These are phyloP conservation scores for Bruguiera sexangula DNA, from an alignment of 345 rosid species.

Conservation along the genomic window DNA sequence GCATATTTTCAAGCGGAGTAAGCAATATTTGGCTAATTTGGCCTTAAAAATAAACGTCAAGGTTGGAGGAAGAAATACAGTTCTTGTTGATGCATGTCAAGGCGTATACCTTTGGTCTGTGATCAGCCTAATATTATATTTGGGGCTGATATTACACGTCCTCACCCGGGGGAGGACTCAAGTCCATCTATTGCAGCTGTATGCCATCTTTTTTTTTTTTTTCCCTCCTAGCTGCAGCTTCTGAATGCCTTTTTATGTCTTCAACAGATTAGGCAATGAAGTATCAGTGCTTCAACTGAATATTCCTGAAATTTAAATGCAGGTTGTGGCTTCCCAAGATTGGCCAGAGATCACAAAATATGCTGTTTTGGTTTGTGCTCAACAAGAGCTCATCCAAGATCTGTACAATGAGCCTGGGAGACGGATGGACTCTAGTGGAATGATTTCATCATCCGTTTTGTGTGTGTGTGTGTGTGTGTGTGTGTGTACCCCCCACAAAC, in stretches of 20 bases:
- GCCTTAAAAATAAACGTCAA: conserved; percentile 92
- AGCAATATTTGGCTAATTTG: conserved; percentile 91
- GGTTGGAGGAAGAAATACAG: conserved; percentile 98
- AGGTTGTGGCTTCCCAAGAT: conserved; percentile 99
- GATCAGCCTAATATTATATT: conserved; percentile 92
- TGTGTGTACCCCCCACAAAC: conserved; percentile 35
- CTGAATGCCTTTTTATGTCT: background rate
- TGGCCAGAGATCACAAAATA: conserved; percentile 99
- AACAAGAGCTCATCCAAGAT: conserved; percentile 98
- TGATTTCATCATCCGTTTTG: conserved; percentile 40
- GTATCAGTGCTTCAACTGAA: background rate
- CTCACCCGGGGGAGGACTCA: conserved; percentile 98
- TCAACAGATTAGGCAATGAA: background rate
- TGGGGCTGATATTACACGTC: conserved; percentile 99
- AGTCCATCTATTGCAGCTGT: conserved; percentile 99
- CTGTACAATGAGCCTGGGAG: conserved; percentile 84
- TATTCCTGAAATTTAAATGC: conserved; percentile 4
- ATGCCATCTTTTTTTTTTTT: conserved; percentile 12
- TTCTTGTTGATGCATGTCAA: conserved; percentile 89
- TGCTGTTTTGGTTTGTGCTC: conserved; percentile 97
- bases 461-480: background rate
- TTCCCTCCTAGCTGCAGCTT: background rate
- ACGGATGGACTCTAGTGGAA: conserved; percentile 87
- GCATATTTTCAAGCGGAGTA: conserved; percentile 79
- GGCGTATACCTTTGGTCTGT: conserved; percentile 90